A percentile compares a stretch with the other conserved stretches of the same genome.
Conservation (phyloP, 2,329 filamentous ascomycete species). For the Penicillium paneum region DNA sequence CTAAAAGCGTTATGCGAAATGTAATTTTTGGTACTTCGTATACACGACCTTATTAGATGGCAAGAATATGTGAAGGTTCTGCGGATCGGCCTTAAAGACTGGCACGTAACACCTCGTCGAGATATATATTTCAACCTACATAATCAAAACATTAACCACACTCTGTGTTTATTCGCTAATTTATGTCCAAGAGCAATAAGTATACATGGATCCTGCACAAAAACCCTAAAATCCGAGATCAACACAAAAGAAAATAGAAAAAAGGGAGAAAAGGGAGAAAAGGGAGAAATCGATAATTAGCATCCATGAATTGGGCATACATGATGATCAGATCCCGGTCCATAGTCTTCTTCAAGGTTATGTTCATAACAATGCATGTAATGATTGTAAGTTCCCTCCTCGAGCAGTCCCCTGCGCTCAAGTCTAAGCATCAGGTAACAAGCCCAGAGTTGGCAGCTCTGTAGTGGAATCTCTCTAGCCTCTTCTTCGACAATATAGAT, state of each 20-base stretch:
- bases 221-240: not conserved
- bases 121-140: too few relatives aligned
- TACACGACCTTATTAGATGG: not conserved
- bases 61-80: not conserved
- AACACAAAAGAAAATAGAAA: not conserved
- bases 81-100: too few relatives aligned
- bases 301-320: not conserved
- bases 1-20: not conserved
- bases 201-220: not conserved
- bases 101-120: too few relatives aligned
- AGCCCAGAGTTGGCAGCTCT: not conserved
- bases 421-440: slow-evolving; percentile 3
- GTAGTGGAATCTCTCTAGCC: not conserved
- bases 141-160: too few relatives aligned
- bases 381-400: not conserved
- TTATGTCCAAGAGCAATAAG: not conserved
- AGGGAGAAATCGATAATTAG: not conserved
- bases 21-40: too few relatives aligned
- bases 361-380: not conserved
- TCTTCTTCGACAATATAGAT: not conserved
- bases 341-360: not conserved
- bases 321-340: not conserved
- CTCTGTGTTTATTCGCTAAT: not conserved
- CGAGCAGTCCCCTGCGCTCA: not conserved
- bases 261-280: not conserved